phyloP scores from a whole-genome alignment of 306 rosid genomes.

The Acmispon strigosus region DNA sequence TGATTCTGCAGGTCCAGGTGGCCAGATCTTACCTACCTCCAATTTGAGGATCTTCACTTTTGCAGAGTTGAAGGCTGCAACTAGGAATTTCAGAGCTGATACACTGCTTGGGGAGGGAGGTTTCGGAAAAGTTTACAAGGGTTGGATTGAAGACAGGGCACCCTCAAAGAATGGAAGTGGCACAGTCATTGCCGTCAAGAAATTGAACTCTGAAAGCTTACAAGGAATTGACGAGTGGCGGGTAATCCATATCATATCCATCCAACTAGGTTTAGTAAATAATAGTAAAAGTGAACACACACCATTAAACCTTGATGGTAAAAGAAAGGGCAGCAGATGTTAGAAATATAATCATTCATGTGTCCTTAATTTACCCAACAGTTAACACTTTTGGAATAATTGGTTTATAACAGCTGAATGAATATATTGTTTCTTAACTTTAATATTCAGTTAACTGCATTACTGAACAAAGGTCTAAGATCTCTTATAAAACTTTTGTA shows the following conservation, averaged over 20 bases:
- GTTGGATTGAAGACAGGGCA: constrained; percentile 81
- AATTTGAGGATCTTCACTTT: constrained; percentile 64
- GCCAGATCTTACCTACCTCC: constrained; percentile 70
- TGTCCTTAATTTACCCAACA: too few species aligned
- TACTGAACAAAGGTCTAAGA: too few species aligned
- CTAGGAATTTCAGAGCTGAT: constrained; percentile 74
- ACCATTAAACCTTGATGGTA: too few species aligned
- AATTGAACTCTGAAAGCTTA: constrained; percentile 76
- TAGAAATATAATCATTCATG: too few species aligned
- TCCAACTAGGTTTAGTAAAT: neutral
- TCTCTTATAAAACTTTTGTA: too few species aligned
- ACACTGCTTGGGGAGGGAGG: constrained; percentile 93
- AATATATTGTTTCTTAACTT: too few species aligned
- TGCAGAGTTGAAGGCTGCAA: constrained; percentile 63
- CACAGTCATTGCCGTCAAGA: constrained; percentile 77
- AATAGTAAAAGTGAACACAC: too few species aligned
- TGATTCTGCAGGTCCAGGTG: constrained; percentile 40
- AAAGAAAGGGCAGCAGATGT: too few species aligned
- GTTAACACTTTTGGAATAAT: too few species aligned
- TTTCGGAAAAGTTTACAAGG: constrained; percentile 84
- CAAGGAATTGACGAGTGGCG: constrained; percentile 94
- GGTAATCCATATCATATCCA: constrained; percentile 36
- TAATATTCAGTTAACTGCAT: too few species aligned
- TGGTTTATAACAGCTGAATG: too few species aligned
- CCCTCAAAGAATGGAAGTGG: constrained; percentile 42